Conservation (phyloP, 1,284 basidiomycete species). For the Ceraceosorus guamensis region DNA sequence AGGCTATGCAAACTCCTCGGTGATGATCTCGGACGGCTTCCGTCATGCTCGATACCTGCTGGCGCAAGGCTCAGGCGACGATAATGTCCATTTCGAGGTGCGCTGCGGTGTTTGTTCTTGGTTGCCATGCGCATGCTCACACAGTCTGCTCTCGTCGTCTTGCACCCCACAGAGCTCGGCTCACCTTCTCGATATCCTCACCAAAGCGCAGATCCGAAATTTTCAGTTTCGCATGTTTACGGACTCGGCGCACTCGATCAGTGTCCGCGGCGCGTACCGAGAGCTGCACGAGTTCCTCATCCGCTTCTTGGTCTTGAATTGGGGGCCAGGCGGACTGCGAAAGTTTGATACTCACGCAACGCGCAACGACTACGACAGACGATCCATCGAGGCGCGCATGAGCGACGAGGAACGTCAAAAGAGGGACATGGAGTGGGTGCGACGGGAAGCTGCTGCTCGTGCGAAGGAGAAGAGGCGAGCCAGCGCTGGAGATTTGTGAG, state of each 20-base stretch:
- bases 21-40: slow-evolving; percentile 79
- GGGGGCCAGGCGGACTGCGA: slow-evolving; percentile 66
- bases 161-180: slow-evolving; percentile 62
- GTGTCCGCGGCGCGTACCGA: slow-evolving; percentile 64
- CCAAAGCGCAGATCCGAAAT: slow-evolving; percentile 63
- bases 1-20: slow-evolving; percentile 76
- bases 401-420: not conserved
- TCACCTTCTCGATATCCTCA: slow-evolving; percentile 83
- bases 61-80: slow-evolving; percentile 63
- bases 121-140: not conserved
- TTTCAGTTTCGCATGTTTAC: slow-evolving; percentile 94
- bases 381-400: slow-evolving; percentile 7
- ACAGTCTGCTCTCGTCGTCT: no score
- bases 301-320: slow-evolving; percentile 74
- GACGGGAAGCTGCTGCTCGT: no score
- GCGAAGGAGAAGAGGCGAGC: no score
- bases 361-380: slow-evolving; percentile 5
- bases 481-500: no score
- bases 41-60: slow-evolving; percentile 69
- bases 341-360: not conserved
- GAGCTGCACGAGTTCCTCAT: slow-evolving; percentile 84
- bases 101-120: not conserved
- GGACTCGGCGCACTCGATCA: slow-evolving; percentile 74
- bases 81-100: slow-evolving; percentile 58
- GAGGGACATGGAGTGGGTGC: not conserved